These are phyloP conservation scores for Fusarium sambucinum DNA, from an alignment of 2,329 filamentous ascomycete species.

Conservation along the genomic window DNA sequence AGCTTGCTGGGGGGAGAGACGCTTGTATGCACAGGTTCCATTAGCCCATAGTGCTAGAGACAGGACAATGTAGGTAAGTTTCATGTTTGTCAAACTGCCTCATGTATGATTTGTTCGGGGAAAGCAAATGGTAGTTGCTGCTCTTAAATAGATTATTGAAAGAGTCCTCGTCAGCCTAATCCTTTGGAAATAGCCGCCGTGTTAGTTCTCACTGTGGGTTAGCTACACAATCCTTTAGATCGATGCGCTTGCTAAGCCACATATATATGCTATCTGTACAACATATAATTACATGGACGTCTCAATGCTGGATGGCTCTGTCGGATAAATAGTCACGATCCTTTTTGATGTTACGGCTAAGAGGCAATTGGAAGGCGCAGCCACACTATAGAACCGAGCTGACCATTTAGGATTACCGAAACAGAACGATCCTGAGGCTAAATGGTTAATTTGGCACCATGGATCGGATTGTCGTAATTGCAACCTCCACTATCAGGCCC, in stretches of 20 bases:
- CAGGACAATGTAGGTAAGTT: not conserved
- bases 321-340: not conserved
- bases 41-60: not conserved
- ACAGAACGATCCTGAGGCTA: not conserved
- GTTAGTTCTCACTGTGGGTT: not conserved
- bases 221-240: not conserved
- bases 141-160: not conserved
- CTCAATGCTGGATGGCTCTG: not conserved
- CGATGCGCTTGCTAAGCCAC: not conserved
- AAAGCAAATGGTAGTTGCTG: too few relatives aligned
- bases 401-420: not conserved
- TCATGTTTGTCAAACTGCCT: constrained; percentile 5
- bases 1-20: constrained; percentile 21
- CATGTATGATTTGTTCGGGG: too few relatives aligned
- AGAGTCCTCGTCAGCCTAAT: not conserved
- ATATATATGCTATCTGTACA: not conserved
- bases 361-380: constrained; percentile 1
- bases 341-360: not conserved
- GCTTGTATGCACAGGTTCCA: constrained; percentile 1
- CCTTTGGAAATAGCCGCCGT: not conserved
- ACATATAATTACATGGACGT: not conserved
- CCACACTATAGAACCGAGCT: not conserved
- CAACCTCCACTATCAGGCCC: not conserved
- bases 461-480: not conserved
- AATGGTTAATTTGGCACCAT: not conserved